Conservation (phyloP, 2,329 filamentous ascomycete species). For the Leptographium flavum region DNA sequence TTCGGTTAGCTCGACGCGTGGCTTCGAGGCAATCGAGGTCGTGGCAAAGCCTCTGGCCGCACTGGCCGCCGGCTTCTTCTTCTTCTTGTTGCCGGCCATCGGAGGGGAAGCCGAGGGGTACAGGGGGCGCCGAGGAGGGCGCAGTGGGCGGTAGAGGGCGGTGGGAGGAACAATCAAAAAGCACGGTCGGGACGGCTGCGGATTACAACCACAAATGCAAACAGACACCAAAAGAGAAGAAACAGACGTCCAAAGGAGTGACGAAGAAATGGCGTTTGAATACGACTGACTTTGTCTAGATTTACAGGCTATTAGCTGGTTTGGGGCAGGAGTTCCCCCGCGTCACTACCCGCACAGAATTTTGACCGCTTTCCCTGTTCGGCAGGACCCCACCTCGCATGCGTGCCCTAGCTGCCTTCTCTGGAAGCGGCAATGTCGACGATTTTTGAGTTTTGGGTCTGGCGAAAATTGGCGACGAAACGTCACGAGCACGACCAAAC, state of each 20-base stretch:
- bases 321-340: constrained; percentile 5
- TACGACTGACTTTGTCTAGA: neutral
- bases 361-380: constrained; percentile 12
- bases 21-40: constrained; percentile 77
- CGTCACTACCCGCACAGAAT: constrained; percentile 10
- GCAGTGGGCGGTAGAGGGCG: neutral
- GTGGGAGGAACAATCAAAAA: neutral
- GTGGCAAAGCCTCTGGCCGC: constrained; percentile 88
- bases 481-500: neutral
- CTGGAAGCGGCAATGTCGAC: neutral
- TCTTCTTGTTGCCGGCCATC: constrained; percentile 72
- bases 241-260: neutral
- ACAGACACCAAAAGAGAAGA: neutral
- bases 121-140: neutral
- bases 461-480: neutral
- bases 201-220: neutral
- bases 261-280: neutral
- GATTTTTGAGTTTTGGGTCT: neutral
- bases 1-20: constrained; percentile 44
- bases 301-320: neutral
- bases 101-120: constrained; percentile 4
- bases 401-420: neutral
- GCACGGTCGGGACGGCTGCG: too few relatives aligned
- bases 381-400: constrained; percentile 9
- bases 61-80: constrained; percentile 80